Evolutionary conservation across 768 basidiomycete species (phyloP).

Genomic region (Leccinum rimulosum): DNA sequence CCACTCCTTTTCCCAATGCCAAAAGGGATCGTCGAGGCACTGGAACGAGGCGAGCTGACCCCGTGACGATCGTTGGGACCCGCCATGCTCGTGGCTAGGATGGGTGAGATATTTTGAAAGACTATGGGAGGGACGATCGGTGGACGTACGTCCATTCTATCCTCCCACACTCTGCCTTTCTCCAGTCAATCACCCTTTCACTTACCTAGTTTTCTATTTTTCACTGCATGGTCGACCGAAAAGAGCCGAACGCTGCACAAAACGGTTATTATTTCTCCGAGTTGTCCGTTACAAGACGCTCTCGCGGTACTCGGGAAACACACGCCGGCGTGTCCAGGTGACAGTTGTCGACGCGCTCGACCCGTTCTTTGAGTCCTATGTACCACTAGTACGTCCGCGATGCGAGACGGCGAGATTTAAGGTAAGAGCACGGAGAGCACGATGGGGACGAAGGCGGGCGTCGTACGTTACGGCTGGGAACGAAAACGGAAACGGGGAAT

Average conservation of each 20-base stretch:
- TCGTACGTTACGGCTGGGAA: conserved; percentile 24
- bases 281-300: conserved; percentile 22
- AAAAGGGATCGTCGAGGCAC: conserved; percentile 31
- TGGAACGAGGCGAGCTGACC: conserved; percentile 26
- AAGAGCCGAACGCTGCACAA: neutral
- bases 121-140: conserved; percentile 27
- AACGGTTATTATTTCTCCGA: conserved; percentile 4
- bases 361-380: conserved; percentile 39
- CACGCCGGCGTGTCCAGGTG: conserved; percentile 52
- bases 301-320: conserved; percentile 35
- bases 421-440: conserved; percentile 43
- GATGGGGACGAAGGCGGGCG: conserved; percentile 43
- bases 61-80: conserved; percentile 9
- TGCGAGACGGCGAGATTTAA: neutral
- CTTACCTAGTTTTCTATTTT: conserved; percentile 41
- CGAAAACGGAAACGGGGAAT: no score
- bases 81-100: conserved; percentile 22
- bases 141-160: conserved; percentile 38
- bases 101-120: conserved; percentile 46
- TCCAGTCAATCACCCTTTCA: neutral
- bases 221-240: conserved; percentile 35
- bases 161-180: conserved; percentile 2
- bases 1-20: no score
- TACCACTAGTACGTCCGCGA: neutral
- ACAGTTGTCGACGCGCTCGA: conserved; percentile 53